Base-by-base conservation (phyloP, 805 yeast genomes). In the Candida sonorensis region DNA sequence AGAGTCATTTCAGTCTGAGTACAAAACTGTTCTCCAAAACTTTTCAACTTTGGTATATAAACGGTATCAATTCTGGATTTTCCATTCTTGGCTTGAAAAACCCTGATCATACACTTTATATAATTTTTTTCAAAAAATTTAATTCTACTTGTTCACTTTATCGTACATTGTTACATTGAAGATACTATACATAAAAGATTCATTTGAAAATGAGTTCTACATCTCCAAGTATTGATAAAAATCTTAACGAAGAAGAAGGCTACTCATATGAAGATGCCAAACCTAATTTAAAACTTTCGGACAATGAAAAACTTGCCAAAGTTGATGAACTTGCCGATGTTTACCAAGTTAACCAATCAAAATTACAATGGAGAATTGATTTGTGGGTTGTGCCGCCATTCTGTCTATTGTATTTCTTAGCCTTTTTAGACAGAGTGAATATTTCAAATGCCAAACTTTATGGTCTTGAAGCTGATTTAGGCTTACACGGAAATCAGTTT, bases 351-450 rank as follows among this genome's bases (percentile, higher is more conserved):
- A 64, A 80, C 51, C 75, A 78, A 23, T 58, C 47, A 27, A 67
- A 61, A 42, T 57, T 82, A 17, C 71, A 73, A 73, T 61, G 74
- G 67, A 81, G 80, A 46, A 62, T 78, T 20, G 90, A 82, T 47
- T 33, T 74, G 1, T 72, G 83, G 38, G 77, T 83, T 24, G 77
- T 82, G 18, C 86, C 88, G 4, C 77, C 86, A n/a, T 79, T 84
- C 42, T 75, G 86, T 48, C 48, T 82, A 18, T 62, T 84, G 27
- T 84, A 84, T 49, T 74, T 84, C 54, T 66, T 83, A 40, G 79
- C 90, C 1, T 84, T 83, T 50, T 59, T 84, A 48, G 94, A 84
- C 53, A 67, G 94, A 54, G 88, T 83, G 37, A 84, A 84, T 53
- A 81, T 84, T 40, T 75, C 88, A 19, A 83, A 84, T 55, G 94